phyloP scores from a whole-genome alignment of 108 stramenopile genomes.

The Nannochloropsis granulata region DNA sequence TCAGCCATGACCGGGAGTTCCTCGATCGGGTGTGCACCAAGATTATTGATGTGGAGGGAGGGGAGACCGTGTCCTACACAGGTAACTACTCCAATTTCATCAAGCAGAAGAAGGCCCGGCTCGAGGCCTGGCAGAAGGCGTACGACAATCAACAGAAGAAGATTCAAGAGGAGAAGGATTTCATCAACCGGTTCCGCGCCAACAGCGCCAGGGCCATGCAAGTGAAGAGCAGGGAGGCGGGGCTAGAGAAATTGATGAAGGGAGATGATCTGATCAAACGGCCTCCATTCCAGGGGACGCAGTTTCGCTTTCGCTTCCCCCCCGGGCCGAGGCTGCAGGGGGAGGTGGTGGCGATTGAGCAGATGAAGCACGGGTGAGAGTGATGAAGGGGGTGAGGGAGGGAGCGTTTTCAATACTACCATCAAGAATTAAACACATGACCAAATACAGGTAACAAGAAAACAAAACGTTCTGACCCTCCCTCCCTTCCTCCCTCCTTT shows the following conservation, averaged over 20 bases:
- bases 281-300: constrained; percentile 73
- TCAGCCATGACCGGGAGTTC: constrained; percentile 96
- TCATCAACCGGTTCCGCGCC: constrained; percentile 49
- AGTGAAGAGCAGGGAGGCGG: constrained; percentile 32
- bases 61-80: constrained; percentile 67
- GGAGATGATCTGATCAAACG: constrained; percentile 79
- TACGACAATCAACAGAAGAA: constrained; percentile 88
- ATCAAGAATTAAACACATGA: too few species aligned
- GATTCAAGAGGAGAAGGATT: constrained; percentile 72
- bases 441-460: too few species aligned
- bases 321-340: constrained; percentile 73
- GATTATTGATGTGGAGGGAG: constrained; percentile 87
- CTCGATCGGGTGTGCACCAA: constrained; percentile 89
- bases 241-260: constrained; percentile 27
- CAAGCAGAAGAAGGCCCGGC: constrained; percentile 56
- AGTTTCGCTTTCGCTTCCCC: constrained; percentile 87
- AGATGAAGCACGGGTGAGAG: neutral
- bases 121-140: constrained; percentile 79
- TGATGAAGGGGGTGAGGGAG: neutral
- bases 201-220: constrained; percentile 26
- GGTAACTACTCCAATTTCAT: constrained; percentile 89
- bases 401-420: too few species aligned
- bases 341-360: constrained; percentile 49
- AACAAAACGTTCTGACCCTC: neutral
- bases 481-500: neutral